Percentiles rank a stretch among this genome's conserved stretches.
phyloP scores from a whole-genome alignment of 495 filamentous ascomycete genomes.

The Glarea lozoyensis region DNA sequence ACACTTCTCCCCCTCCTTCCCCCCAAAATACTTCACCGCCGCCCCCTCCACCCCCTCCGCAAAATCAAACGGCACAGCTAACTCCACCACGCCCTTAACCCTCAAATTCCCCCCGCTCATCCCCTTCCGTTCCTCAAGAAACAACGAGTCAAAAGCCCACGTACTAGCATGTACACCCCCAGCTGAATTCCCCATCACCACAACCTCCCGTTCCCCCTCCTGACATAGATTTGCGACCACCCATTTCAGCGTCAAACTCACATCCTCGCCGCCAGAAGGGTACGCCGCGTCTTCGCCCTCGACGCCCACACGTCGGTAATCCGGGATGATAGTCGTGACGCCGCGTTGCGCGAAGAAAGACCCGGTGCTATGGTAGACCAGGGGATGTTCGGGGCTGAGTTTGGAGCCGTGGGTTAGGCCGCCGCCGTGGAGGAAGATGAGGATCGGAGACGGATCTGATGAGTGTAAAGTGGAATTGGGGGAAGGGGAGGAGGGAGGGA shows the following conservation, averaged over 20 bases:
- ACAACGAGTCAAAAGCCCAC: conserved; percentile 24
- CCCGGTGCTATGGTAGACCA: conserved; percentile 31
- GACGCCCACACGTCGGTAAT: conserved; percentile 29
- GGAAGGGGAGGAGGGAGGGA: conserved; percentile 6
- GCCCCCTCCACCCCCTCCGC: conserved; percentile 5
- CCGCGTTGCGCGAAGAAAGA: conserved; percentile 32
- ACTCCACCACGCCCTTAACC: conserved; percentile 24
- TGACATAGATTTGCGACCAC: conserved; percentile 14
- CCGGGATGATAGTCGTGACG: conserved; percentile 28
- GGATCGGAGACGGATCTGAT: conserved; percentile 20
- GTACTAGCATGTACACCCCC: conserved; percentile 32
- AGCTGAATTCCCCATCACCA: conserved; percentile 34
- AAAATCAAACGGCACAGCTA: conserved; percentile 34
- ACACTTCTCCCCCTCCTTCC: conserved; percentile 20
- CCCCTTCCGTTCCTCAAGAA: conserved; percentile 21
- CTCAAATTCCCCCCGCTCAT: conserved; percentile 14
- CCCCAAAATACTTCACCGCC: conserved; percentile 23
- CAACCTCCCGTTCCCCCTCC: conserved; percentile 25
- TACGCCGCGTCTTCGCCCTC: conserved; percentile 26
- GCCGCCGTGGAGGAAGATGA: conserved; percentile 36
- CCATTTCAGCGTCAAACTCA: conserved; percentile 30
- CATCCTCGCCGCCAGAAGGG: conserved; percentile 32
- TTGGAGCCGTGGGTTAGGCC: conserved; percentile 29
- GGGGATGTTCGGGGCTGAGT: conserved; percentile 21
- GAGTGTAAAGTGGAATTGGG: conserved; percentile 12